These are phyloP conservation scores for Castanea sativa DNA, from an alignment of 306 rosid species.

Conservation along the genomic window DNA sequence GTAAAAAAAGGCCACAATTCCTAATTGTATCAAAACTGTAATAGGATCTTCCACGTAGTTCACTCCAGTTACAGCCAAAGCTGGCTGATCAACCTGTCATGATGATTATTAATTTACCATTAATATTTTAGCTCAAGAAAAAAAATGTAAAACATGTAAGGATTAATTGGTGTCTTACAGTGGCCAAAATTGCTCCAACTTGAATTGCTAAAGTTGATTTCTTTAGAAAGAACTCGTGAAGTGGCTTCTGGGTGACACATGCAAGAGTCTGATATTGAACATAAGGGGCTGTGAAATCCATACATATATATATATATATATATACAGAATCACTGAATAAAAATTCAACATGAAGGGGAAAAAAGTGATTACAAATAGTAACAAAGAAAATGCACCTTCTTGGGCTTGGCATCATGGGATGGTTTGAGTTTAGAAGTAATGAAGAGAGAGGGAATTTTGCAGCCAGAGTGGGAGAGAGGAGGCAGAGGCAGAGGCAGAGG, in stretches of 20 bases:
- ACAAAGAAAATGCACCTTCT: slow-evolving; percentile 23
- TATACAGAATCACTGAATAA: neutral
- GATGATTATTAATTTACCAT: neutral
- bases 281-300: slow-evolving; percentile 6
- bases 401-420: slow-evolving; percentile 11
- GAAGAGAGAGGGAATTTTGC: slow-evolving; percentile 28
- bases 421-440: slow-evolving; percentile 33
- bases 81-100: slow-evolving; percentile 64
- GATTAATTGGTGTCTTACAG: slow-evolving; percentile 40
- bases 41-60: slow-evolving; percentile 51
- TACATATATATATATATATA: neutral
- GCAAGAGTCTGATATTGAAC: slow-evolving; percentile 40
- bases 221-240: slow-evolving; percentile 28
- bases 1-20: slow-evolving; percentile 70
- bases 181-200: slow-evolving; percentile 64
- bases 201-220: slow-evolving; percentile 60
- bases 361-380: neutral
- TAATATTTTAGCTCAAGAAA: slow-evolving; percentile 2
- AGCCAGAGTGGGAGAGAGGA: slow-evolving; percentile 37
- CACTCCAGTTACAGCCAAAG: slow-evolving; percentile 71
- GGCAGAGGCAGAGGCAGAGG: slow-evolving; percentile 89
- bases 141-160: neutral
- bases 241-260: slow-evolving; percentile 37
- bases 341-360: neutral
- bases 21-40: slow-evolving; percentile 53